phyloP scores from a whole-genome alignment of 2,329 filamentous ascomycete genomes.

The Colletotrichum orchidophilum region DNA sequence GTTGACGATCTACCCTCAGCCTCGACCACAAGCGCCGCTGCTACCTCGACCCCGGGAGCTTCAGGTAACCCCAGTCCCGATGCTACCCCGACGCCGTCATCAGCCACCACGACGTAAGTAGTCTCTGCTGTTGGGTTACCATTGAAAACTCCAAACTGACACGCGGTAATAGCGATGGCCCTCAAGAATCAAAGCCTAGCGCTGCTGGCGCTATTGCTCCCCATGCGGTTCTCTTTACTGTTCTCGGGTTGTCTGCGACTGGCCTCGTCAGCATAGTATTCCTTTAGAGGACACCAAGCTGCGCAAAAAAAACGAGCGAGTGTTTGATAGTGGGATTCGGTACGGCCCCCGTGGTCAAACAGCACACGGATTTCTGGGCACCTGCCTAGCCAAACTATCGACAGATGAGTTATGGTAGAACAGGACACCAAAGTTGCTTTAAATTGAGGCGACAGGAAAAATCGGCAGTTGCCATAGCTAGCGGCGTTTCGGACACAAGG shows the following conservation, averaged over 20 bases:
- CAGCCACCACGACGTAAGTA: slow-evolving; percentile 12
- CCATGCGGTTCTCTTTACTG: slow-evolving; percentile 18
- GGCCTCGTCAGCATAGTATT: slow-evolving; percentile 20
- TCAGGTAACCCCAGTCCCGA: background rate
- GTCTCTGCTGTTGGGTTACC: background rate
- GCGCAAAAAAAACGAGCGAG: background rate
- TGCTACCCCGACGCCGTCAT: background rate
- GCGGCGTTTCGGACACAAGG: background rate
- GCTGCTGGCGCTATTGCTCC: slow-evolving; percentile 29
- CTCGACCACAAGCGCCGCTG: background rate
- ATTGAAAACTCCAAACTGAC: background rate
- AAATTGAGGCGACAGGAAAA: background rate
- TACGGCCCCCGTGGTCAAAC: slow-evolving; percentile 7
- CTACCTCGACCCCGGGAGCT: background rate
- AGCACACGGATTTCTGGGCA: background rate
- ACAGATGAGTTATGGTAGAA: background rate
- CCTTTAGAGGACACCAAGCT: background rate
- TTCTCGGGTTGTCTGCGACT: slow-evolving; percentile 18
- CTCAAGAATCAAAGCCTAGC: slow-evolving; percentile 20
- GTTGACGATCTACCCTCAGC: slow-evolving; percentile 7
- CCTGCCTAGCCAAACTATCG: background rate
- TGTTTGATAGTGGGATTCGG: background rate
- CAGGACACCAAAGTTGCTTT: background rate
- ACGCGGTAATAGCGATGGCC: background rate
- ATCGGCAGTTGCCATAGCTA: background rate